Percentiles rank a stretch among this genome's conserved stretches.
These are phyloP conservation scores for Omphalea diandra DNA, from an alignment of 441 rosid genomes.

Conservation along the genomic window DNA sequence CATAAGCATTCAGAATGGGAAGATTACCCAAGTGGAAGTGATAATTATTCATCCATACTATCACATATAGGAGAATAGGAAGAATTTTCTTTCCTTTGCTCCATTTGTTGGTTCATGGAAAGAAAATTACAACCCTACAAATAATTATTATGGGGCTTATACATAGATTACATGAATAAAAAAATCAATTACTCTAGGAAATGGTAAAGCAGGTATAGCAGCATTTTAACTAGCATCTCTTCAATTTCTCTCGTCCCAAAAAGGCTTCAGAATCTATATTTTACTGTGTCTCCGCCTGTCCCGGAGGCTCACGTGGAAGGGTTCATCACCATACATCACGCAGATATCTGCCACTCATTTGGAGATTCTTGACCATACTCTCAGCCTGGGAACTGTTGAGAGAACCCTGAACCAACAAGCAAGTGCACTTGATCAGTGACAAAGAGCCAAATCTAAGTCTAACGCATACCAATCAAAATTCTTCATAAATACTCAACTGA, in stretches of 20 bases:
- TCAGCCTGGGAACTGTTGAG: constrained; percentile 77
- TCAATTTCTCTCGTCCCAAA: constrained; percentile 1
- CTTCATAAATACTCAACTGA: no score
- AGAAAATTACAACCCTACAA: constrained; percentile 7
- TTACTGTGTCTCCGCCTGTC: neutral
- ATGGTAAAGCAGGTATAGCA: constrained; percentile 6
- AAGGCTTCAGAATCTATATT: neutral
- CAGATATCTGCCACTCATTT: constrained; percentile 79
- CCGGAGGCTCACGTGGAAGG: no score
- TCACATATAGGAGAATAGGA: neutral
- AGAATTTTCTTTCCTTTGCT: constrained; percentile 24
- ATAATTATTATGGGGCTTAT: constrained; percentile 11
- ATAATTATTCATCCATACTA: constrained; percentile 4
- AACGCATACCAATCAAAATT: neutral
- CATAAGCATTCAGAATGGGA: no score
- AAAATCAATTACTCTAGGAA: constrained; percentile 24
- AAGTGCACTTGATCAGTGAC: neutral
- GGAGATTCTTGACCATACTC: constrained; percentile 89
- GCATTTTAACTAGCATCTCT: neutral
- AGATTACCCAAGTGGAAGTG: neutral
- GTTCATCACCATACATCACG: constrained; percentile 85
- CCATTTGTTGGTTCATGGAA: constrained; percentile 28
- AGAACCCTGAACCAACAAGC: constrained; percentile 59
- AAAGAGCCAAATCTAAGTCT: neutral
- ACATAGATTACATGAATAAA: constrained; percentile 34